Base-by-base conservation (phyloP, 2,329 filamentous ascomycete genomes). In the Taxawa tesnikishii region DNA sequence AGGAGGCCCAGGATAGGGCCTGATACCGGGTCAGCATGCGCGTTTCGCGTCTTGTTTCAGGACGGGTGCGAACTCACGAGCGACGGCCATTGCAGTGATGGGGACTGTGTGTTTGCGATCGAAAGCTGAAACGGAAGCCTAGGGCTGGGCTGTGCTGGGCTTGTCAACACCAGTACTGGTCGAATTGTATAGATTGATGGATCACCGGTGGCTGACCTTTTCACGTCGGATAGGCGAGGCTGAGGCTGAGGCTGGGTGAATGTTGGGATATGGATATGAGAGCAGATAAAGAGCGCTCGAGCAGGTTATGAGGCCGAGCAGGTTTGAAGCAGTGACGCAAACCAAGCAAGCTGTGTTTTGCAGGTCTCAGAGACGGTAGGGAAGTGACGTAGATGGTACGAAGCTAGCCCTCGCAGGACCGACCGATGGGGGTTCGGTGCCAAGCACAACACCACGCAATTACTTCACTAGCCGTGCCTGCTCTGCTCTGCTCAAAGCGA, bases 1-100 rank as follows among this genome's bases (percentile, higher is more conserved):
- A 65, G 40, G 28, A 73, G 51, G 43, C 65, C 69, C 47, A 77
- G 56, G 29, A 66, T 35, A 34, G 67, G 64, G 48, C 73, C 73
- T 77, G 47, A 17, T n/a, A 14, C 17, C 6, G 4, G 8, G 17
- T 31, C 18, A 31, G 28, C 9, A 15, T 5, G 6, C 10, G 5
- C 5, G 9, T 12, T 7, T 17, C 10, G 18, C 18, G 10, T n/a
- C 4, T 6, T n/a, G 12, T 12, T 21, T 23, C 4, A 23, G 16
- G 26, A 15, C n/a, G 12, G 11, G 6, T 13, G 29, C 15, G 11
- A 29, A 36, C 28, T 11, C 36, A 41, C 38, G 34, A 27, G 39
- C 31, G 25, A 39, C 29, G 14, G 39, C 34, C 39, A 42, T 42
- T 29, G 26, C n/a, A n/a, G n/a, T 33, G 23, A 6, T 31, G 13